A percentile compares a stretch with the other conserved stretches of the same genome.
phyloP scores from a whole-genome alignment of 768 basidiomycete genomes.

The Cantharellus cinnabarinus region DNA sequence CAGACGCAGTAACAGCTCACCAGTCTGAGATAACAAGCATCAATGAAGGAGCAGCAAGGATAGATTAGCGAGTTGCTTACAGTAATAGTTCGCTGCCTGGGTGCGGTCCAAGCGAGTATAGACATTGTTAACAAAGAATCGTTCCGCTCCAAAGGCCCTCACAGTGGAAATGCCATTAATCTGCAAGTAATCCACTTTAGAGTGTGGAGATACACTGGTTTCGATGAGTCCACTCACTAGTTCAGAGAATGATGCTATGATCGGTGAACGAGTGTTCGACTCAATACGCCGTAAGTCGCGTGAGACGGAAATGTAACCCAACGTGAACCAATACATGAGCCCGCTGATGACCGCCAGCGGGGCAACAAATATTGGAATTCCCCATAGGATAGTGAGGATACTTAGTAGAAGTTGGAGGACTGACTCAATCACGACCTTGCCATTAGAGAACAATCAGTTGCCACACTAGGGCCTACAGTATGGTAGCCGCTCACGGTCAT shows the following conservation, averaged over 20 bases:
- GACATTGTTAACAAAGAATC: constrained; percentile 6
- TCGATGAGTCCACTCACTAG: constrained; percentile 17
- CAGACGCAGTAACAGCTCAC: neutral
- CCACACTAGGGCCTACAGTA: neutral
- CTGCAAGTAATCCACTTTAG: constrained; percentile 11
- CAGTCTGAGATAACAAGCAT: constrained; percentile 1
- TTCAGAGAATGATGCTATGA: constrained; percentile 67
- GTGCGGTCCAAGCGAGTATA: constrained; percentile 4
- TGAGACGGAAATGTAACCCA: constrained; percentile 33
- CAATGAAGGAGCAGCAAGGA: neutral
- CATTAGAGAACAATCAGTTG: neutral
- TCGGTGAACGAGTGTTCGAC: constrained; percentile 67
- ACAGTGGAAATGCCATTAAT: constrained; percentile 9
- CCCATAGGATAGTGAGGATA: constrained; percentile 34
- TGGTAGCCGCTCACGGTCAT: neutral
- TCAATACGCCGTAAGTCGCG: constrained; percentile 80
- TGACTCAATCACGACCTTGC: neutral
- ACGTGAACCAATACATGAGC: constrained; percentile 40
- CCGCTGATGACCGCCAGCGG: constrained; percentile 46
- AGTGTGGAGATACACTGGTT: constrained; percentile 11
- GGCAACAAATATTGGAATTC: constrained; percentile 49
- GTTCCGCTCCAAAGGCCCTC: constrained; percentile 11
- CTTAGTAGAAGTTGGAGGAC: constrained; percentile 59
- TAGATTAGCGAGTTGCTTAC: neutral
- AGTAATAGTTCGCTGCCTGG: constrained; percentile 4